Evolutionary conservation across 1,284 basidiomycete species (phyloP), one percentile per base, ranked within the genome.

Genomic region (Hymenochaete sp.): DNA sequence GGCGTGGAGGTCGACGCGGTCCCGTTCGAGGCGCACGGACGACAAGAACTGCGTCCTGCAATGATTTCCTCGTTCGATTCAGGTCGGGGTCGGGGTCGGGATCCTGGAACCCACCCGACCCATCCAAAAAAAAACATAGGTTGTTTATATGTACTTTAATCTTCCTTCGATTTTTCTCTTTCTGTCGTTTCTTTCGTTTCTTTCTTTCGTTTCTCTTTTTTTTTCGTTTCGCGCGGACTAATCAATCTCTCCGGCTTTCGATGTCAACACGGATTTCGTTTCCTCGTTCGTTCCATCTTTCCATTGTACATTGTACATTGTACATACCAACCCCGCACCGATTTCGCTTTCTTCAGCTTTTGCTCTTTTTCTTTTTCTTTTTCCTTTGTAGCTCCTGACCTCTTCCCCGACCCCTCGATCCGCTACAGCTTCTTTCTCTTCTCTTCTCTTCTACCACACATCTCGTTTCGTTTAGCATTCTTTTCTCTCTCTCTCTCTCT

Each of bases 31-130:
- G n/a, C 39, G 39, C 11, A 26, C 32, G 22, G 41, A 46, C 38
- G 44, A 48, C 24, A 48, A 48, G 19, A 37, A 37, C 10, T 48
- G 47, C 36, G 40, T 48, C 24, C 16, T 48, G 47, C 47, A 48
- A 33, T 48, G 35, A 47, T 26, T 5, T 1, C 22, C 35, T n/a
- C n/a, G n/a, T n/a, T n/a, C n/a, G n/a, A n/a, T n/a, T n/a, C n/a
- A n/a, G n/a, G n/a, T n/a, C n/a, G n/a, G n/a, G n/a, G n/a, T n/a
- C n/a, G n/a, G n/a, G n/a, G n/a, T n/a, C n/a, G n/a, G n/a, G n/a
- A n/a, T n/a, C n/a, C n/a, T n/a, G n/a, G n/a, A n/a, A n/a, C n/a
- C n/a, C n/a, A n/a, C n/a, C n/a, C n/a, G n/a, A n/a, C n/a, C n/a
- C n/a, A n/a, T n/a, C n/a, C n/a, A n/a, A n/a, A 31, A 31, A 10